Conservation (phyloP, 75 land plant species). For the Selaginella moellendorffii region DNA sequence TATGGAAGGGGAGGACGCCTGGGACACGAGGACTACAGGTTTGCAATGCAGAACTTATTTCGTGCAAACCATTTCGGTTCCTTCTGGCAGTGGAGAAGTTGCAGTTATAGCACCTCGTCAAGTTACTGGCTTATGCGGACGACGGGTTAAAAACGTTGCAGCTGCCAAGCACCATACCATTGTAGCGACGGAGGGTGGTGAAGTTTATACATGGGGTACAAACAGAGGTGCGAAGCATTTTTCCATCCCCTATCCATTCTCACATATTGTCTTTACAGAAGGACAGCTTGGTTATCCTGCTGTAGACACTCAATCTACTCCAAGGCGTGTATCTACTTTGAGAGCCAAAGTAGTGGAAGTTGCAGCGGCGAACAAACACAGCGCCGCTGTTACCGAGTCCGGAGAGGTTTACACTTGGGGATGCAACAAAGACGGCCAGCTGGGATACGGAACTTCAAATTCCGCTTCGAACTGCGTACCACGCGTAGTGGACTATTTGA, state of each 20-base stretch:
- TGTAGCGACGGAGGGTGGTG: slow-evolving; percentile 83
- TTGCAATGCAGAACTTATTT: too few relatives aligned
- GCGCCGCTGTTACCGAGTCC: slow-evolving; percentile 75
- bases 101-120: slow-evolving; percentile 90
- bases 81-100: slow-evolving; percentile 79
- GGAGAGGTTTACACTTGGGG: slow-evolving; percentile 99
- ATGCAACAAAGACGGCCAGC: slow-evolving; percentile 87
- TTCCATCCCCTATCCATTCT: not conserved
- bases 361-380: slow-evolving; percentile 94
- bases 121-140: slow-evolving; percentile 60
- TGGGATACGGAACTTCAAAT: slow-evolving; percentile 97
- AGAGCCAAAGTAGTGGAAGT: slow-evolving; percentile 58
- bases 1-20: slow-evolving; percentile 97
- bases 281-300: slow-evolving; percentile 98
- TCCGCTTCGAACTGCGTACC: slow-evolving; percentile 94
- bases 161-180: slow-evolving; percentile 96
- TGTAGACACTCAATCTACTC: slow-evolving; percentile 91
- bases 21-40: slow-evolving; percentile 60
- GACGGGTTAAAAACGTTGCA: slow-evolving; percentile 59
- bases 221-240: slow-evolving; percentile 53
- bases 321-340: slow-evolving; percentile 69
- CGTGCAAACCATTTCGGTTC: too few relatives aligned
- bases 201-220: slow-evolving; percentile 97
- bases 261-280: slow-evolving; percentile 33
- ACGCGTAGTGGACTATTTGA: slow-evolving; percentile 69